These are phyloP conservation scores for Phytophthora boehmeriae DNA, from an alignment of 352 stramenopile genomes.

Conservation along the genomic window DNA sequence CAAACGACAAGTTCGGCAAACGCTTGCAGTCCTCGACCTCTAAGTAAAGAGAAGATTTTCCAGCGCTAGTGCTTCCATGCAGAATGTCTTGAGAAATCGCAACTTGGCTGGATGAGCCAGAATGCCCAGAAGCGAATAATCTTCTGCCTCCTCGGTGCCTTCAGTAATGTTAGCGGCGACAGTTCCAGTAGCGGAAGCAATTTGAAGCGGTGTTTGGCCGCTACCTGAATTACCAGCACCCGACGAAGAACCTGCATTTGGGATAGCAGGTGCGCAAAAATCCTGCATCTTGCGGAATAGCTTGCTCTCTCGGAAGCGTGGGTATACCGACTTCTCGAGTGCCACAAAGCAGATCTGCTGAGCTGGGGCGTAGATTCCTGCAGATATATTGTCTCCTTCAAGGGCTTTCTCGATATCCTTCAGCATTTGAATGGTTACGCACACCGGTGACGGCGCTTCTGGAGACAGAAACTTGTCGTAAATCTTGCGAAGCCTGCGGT, in stretches of 20 bases:
- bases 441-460: slow-evolving; percentile 72
- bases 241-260: slow-evolving; percentile 12
- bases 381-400: slow-evolving; percentile 68
- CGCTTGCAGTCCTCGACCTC: slow-evolving; percentile 88
- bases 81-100: slow-evolving; percentile 87
- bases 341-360: slow-evolving; percentile 71
- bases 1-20: slow-evolving; percentile 81
- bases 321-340: slow-evolving; percentile 77
- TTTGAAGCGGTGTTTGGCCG: slow-evolving; percentile 8
- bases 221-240: neutral
- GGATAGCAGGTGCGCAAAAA: slow-evolving; percentile 52
- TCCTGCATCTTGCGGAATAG: slow-evolving; percentile 82
- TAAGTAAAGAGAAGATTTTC: slow-evolving; percentile 88
- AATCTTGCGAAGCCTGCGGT: slow-evolving; percentile 80
- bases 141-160: slow-evolving; percentile 36
- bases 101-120: slow-evolving; percentile 78
- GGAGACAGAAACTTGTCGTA: slow-evolving; percentile 88
- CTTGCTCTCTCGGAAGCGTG: slow-evolving; percentile 77
- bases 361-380: slow-evolving; percentile 70
- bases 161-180: slow-evolving; percentile 24
- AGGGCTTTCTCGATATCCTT: slow-evolving; percentile 66
- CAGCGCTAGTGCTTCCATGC: slow-evolving; percentile 79
- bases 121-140: slow-evolving; percentile 66
- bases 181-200: slow-evolving; percentile 19
- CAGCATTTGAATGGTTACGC: slow-evolving; percentile 73